phyloP scores from a whole-genome alignment of 2,329 filamentous ascomycete species.

The Zarea fungicola region DNA sequence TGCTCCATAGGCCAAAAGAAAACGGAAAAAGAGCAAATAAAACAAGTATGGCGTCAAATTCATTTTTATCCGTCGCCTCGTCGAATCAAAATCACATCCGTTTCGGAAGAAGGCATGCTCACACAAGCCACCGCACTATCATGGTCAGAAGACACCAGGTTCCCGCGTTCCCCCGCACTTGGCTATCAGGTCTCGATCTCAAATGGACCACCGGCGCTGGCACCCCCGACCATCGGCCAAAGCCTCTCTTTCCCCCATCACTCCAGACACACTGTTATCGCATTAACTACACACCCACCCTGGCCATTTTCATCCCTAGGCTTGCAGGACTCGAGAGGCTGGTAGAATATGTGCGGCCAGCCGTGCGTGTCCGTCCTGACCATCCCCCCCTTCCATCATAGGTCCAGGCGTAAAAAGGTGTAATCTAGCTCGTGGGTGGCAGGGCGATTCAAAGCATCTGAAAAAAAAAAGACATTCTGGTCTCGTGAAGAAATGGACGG shows the following conservation, averaged over 20 bases:
- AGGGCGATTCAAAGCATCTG: neutral
- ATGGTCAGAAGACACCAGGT: constrained; percentile 5
- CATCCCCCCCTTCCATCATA: neutral
- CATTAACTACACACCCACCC: no score
- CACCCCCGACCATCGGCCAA: constrained; percentile 2
- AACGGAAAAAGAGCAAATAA: no score
- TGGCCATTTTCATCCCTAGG: neutral
- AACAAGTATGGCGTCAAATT: no score
- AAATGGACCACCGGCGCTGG: neutral
- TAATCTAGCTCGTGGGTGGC: no score
- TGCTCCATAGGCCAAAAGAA: no score
- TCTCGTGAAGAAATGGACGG: constrained; percentile 5
- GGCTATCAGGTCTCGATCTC: constrained; percentile 3
- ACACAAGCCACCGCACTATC: neutral
- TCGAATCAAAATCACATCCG: no score
- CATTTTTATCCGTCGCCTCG: no score
- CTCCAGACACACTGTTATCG: no score
- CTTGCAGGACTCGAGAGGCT: neutral
- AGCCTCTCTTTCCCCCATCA: no score
- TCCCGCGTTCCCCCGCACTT: neutral
- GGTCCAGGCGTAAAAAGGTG: neutral
- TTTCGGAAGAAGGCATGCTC: neutral
- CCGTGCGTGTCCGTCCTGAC: neutral
- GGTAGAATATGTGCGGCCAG: neutral
- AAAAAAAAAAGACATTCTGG: neutral